Percentiles rank a stretch among this genome's conserved stretches.
Conservation (phyloP, 1,139 yeast species). For the Protomyces pachydermus region DNA sequence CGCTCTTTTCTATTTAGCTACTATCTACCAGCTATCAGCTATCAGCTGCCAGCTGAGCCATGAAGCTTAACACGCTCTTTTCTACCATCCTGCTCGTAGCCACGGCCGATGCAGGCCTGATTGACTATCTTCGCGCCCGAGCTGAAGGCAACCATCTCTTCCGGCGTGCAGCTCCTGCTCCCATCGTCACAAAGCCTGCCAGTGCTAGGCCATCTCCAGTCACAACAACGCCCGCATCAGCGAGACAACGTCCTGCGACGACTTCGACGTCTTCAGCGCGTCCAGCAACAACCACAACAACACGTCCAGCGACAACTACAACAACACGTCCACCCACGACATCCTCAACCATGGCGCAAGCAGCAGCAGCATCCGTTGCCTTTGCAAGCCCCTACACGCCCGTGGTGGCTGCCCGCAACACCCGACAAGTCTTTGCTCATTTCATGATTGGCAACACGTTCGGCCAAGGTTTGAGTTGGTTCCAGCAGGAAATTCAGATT, state of each 20-base stretch:
- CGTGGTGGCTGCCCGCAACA: slow-evolving; percentile 8
- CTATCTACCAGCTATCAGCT: background rate
- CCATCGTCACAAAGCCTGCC: background rate
- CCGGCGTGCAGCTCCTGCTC: background rate
- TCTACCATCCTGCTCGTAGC: background rate
- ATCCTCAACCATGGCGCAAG: background rate
- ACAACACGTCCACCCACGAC: background rate
- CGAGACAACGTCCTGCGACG: background rate
- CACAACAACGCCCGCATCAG: background rate
- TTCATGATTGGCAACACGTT: slow-evolving; percentile 29
- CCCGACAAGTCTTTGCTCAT: slow-evolving; percentile 29
- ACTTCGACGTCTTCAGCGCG: slow-evolving; percentile 1
- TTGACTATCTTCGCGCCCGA: background rate
- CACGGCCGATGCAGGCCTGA: background rate
- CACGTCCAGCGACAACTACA: background rate
- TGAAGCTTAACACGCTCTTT: background rate
- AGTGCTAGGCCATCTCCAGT: background rate
- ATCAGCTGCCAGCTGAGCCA: background rate
- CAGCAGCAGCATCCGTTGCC: background rate
- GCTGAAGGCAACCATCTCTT: background rate
- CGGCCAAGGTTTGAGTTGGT: background rate
- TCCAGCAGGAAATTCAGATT: slow-evolving; percentile 13
- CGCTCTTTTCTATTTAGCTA: background rate
- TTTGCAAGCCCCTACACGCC: slow-evolving; percentile 1
- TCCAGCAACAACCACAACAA: background rate